phyloP scores from a whole-genome alignment of 192 early-diverging fungal species.

The Podila verticillata region DNA sequence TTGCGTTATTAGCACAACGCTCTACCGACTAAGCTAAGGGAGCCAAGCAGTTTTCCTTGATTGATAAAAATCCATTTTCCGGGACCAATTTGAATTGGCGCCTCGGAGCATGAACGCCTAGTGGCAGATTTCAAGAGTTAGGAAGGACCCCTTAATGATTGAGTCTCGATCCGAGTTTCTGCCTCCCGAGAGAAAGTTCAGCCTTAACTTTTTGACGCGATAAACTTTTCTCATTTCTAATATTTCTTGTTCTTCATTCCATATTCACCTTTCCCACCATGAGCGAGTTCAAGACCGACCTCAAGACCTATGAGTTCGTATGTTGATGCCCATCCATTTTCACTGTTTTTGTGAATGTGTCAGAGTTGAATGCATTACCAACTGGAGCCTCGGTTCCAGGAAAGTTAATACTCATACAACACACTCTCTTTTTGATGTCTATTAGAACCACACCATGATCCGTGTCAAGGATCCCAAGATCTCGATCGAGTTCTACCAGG shows the following conservation, averaged over 20 bases:
- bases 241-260: neutral
- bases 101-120: too few species aligned
- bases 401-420: neutral
- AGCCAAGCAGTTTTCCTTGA: conserved; percentile 2
- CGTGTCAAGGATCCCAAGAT: conserved; percentile 83
- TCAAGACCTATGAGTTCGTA: conserved; percentile 52
- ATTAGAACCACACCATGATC: conserved; percentile 88
- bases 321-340: neutral
- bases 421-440: neutral
- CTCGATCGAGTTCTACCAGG: conserved; percentile 78
- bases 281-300: conserved; percentile 42
- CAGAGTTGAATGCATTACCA: neutral
- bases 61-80: too few species aligned
- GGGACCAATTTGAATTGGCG: too few species aligned
- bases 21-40: conserved; percentile 72
- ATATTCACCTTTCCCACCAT: conserved; percentile 11
- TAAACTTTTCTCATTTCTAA: too few species aligned
- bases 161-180: too few species aligned
- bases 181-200: too few species aligned
- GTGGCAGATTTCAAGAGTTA: too few species aligned
- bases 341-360: neutral
- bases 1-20: conserved; percentile 75
- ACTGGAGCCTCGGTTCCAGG: neutral
- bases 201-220: too few species aligned
- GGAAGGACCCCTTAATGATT: too few species aligned